A percentile compares a stretch with the other conserved stretches of the same genome.
Evolutionary conservation across 768 basidiomycete species (phyloP).

Genomic region (Daedaleopsis nitida): DNA sequence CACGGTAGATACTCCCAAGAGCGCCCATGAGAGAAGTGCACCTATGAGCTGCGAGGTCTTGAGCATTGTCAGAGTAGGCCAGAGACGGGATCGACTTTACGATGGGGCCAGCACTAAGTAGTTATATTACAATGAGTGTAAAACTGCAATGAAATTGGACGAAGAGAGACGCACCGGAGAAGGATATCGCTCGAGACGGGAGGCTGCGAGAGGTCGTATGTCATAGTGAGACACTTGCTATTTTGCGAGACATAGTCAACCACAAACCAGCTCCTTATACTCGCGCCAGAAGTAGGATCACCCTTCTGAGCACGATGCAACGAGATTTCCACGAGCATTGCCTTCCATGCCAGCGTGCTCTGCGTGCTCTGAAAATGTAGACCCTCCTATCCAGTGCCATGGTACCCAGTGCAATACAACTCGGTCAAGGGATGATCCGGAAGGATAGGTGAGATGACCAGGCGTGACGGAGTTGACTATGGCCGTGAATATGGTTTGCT

Average conservation of each 20-base stretch:
- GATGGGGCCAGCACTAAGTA: background rate
- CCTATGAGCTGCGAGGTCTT: background rate
- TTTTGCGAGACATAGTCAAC: no score
- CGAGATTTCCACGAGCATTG: no score
- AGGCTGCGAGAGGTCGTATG: background rate
- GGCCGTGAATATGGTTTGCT: no score
- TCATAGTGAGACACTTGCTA: background rate
- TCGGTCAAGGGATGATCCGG: no score
- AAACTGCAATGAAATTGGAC: background rate
- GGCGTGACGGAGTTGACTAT: background rate
- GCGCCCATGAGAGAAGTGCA: background rate
- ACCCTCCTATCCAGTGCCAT: no score
- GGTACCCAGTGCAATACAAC: no score
- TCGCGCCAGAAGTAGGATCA: no score
- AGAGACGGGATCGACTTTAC: background rate
- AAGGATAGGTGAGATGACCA: background rate
- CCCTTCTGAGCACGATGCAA: no score
- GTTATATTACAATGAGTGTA: no score
- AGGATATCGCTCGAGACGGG: background rate
- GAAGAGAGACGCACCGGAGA: background rate
- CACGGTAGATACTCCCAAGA: background rate
- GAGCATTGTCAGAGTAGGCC: background rate
- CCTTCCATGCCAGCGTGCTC: no score
- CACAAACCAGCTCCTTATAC: no score
- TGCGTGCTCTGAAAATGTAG: no score